Base-by-base conservation (phyloP, 2,329 filamentous ascomycete species). In the Fusarium albidum region DNA sequence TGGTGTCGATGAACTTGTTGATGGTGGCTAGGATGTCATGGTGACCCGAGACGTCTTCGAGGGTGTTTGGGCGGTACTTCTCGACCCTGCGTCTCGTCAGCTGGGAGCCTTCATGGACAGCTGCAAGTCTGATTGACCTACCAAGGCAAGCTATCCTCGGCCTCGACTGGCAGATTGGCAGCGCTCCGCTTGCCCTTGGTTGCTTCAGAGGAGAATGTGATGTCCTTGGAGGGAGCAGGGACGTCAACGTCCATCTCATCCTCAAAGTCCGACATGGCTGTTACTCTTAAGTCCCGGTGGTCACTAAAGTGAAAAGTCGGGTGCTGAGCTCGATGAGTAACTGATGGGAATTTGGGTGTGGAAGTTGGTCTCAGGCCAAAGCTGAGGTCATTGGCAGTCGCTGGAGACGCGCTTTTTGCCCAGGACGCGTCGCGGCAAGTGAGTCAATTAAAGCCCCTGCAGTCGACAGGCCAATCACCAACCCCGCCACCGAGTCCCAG, bases 1-100 rank as follows among this genome's bases (percentile, higher is more conserved):
- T 98, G 51, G 91, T 85, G 71, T 98, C 93, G 70, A 99, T 86
- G 68, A 99, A 99, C 73, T 93, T 95, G 81, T 97, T 97, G 78
- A 99, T 96, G 3, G 95, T 99, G 5, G 93, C 88, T 60, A 99
- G 86, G 69, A 99, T 98, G 75, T 99, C 95, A 71, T 97, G 90
- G 74, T 99, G 95, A 15, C 95, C 95, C 4, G 92, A 96, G 52
- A 99, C 95, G 74, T 99, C 95, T 64, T 89, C 86, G 38, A 99
- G 85, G 2, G 90, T 92, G 57, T 88, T 87, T 14, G 95, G 95
- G 46, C 95, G 86, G 76, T 98, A 99, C 70, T 99, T 99, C 72
- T 99, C 95, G 9, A 99, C 92, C 93, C 90, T 92, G 55, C 25
- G 18, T 9, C 12, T 6, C 28, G 50, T 42, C 28, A 49, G 31